A percentile compares a stretch with the other conserved stretches of the same genome.
These are phyloP conservation scores for Nicotiana undulata DNA, from an alignment of 257 asterid genomes.

Conservation along the genomic window DNA sequence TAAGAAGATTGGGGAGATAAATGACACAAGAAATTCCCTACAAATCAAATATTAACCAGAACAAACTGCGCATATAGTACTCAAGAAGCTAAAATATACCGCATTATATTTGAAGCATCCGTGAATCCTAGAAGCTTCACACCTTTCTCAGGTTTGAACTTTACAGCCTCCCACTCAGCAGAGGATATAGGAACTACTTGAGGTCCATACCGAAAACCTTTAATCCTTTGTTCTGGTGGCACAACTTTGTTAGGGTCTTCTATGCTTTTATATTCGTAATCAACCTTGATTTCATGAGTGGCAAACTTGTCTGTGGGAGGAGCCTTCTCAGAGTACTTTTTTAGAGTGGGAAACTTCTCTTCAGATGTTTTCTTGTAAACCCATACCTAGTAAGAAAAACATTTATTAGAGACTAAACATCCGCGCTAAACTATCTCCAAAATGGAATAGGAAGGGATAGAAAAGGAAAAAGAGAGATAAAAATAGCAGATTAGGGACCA, in stretches of 20 bases:
- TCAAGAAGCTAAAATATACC: constrained; percentile 41
- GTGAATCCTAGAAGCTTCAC: constrained; percentile 93
- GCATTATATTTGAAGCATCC: constrained; percentile 74
- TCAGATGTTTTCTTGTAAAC: constrained; percentile 91
- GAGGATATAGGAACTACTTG: constrained; percentile 97
- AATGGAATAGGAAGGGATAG: background rate
- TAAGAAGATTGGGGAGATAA: constrained; percentile 8
- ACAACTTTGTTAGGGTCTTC: constrained; percentile 61
- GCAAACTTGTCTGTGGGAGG: constrained; percentile 89
- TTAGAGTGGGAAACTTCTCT: constrained; percentile 87
- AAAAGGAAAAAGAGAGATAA: background rate
- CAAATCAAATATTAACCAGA: constrained; percentile 5
- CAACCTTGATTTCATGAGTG: constrained; percentile 82
- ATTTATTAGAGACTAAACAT: background rate
- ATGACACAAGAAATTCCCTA: background rate
- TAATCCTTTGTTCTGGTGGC: constrained; percentile 97
- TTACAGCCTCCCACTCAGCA: constrained; percentile 90
- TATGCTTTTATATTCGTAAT: constrained; percentile 57
- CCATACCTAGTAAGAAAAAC: constrained; percentile 58
- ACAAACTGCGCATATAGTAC: constrained; percentile 6
- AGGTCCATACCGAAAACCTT: constrained; percentile 90
- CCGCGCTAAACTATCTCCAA: background rate
- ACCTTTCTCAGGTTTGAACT: constrained; percentile 92
- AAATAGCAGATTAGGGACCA: background rate
- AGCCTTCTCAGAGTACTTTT: constrained; percentile 87